phyloP scores from a whole-genome alignment of 1,139 yeast species.

The Sugiyamaella grinbergsii region DNA sequence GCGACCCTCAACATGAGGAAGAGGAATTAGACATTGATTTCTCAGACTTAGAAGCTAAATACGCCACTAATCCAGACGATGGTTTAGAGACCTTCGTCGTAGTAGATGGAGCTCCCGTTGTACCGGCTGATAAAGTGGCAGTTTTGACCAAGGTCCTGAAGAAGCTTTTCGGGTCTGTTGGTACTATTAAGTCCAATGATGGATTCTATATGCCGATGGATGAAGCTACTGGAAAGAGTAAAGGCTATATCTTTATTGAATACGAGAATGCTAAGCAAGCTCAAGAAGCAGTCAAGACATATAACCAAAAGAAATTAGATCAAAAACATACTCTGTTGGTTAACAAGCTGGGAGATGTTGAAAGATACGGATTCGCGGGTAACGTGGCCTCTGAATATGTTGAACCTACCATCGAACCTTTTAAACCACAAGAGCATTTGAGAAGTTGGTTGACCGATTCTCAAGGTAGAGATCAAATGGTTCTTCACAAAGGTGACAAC shows the following conservation, averaged over 20 bases:
- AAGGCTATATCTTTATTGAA: slow-evolving; percentile 88
- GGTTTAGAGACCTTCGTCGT: slow-evolving; percentile 80
- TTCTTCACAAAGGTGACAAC: slow-evolving; percentile 74
- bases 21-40: slow-evolving; percentile 67
- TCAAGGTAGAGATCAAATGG: slow-evolving; percentile 87
- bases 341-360: slow-evolving; percentile 82
- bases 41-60: slow-evolving; percentile 82
- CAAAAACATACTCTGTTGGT: slow-evolving; percentile 87
- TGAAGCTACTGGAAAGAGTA: slow-evolving; percentile 74
- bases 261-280: slow-evolving; percentile 70
- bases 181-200: slow-evolving; percentile 60
- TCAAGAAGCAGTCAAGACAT: slow-evolving; percentile 72
- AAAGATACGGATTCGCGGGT: slow-evolving; percentile 73
- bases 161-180: slow-evolving; percentile 75
- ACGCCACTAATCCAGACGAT: slow-evolving; percentile 59
- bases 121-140: slow-evolving; percentile 86
- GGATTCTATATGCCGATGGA: slow-evolving; percentile 77
- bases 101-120: slow-evolving; percentile 94
- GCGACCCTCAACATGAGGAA: not conserved
- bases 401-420: slow-evolving; percentile 72
- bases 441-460: slow-evolving; percentile 90
- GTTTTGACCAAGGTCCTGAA: slow-evolving; percentile 81
- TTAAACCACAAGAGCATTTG: slow-evolving; percentile 76
- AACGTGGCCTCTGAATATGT: slow-evolving; percentile 62
- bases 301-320: slow-evolving; percentile 90